A percentile compares a stretch with the other conserved stretches of the same genome.
phyloP scores from a whole-genome alignment of 2,329 filamentous ascomycete species.

The Periconia sp. region DNA sequence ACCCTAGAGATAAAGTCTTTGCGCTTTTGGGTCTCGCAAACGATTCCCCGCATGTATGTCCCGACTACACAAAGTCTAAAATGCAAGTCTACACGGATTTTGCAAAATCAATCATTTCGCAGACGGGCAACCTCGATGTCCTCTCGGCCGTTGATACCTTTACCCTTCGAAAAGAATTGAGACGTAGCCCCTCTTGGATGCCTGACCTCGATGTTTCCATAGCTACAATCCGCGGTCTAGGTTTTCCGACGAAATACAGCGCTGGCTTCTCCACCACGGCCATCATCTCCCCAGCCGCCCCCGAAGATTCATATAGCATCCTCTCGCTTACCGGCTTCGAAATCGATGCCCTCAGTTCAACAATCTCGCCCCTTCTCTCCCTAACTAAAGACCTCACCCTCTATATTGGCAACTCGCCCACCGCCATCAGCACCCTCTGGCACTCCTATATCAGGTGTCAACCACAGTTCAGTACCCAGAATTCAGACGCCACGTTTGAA shows the following conservation, averaged over 20 bases:
- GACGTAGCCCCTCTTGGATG: slow-evolving; percentile 8
- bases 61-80: slow-evolving; percentile 11
- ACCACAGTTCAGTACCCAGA: background rate
- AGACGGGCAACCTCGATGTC: slow-evolving; percentile 9
- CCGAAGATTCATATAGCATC: background rate
- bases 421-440: slow-evolving; percentile 7
- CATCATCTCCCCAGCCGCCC: background rate
- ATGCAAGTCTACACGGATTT: slow-evolving; percentile 8
- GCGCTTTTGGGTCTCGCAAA: slow-evolving; percentile 14
- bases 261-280: slow-evolving; percentile 5
- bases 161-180: background rate
- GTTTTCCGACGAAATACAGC: slow-evolving; percentile 15
- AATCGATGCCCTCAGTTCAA: slow-evolving; percentile 1
- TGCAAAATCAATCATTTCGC: slow-evolving; percentile 5
- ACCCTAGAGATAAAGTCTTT: slow-evolving; percentile 14
- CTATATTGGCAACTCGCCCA: background rate
- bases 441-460: background rate
- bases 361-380: background rate
- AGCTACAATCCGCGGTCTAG: slow-evolving; percentile 14
- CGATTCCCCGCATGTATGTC: slow-evolving; percentile 5
- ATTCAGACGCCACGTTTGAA: background rate
- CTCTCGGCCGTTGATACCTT: slow-evolving; percentile 11
- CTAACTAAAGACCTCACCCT: slow-evolving; percentile 4
- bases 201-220: slow-evolving; percentile 11
- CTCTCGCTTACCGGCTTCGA: slow-evolving; percentile 5